Base-by-base conservation (phyloP, 257 asterid genomes). In the Fraxinus quadrangulata region DNA sequence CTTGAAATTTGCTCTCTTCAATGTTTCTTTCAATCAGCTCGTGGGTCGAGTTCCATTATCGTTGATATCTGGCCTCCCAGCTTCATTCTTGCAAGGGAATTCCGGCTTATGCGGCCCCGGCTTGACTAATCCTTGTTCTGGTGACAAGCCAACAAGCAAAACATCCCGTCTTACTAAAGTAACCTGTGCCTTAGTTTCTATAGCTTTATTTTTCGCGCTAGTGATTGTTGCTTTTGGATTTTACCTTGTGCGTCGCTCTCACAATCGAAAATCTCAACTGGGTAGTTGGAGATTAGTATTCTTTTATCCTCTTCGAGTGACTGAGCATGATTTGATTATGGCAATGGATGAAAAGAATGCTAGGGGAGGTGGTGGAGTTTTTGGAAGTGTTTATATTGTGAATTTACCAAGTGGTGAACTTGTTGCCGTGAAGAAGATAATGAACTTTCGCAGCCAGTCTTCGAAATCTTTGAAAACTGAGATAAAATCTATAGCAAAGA, bases 271-370 rank as follows among this genome's bases (percentile, higher is more conserved):
- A 23, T 59, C 88, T 24, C 76, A 72, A 77, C 36, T 6, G 54
- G 83, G 87, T 33, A 6, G 75, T 42, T 92, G 96, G 96, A 87
- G 87, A 76, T 88, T 92, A 3, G 89, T 94, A 75, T 89, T 92
- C 88, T 93, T 94, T 71, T 94, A 94, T 71, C 96, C 98, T 78
- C 90, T 93, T 47, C 85, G 97, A 86, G 87, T 90, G n/a, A 84
- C 90, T 0, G 96, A 88, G 89, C 85, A 83, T 73, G 96, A 94
- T 56, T 67, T 94, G 85, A 78, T 88, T 75, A 83, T 84, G 81
- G 76, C 88, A 66, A 90, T 94, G 96, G 86, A 87, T 84, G 92
- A 90, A 70, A 90, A 89, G 86, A 77, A 88, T 31, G 86, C 89
- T 8, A 80, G 90, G 65, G 92, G 92, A 70, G 72, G 49, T 40